Percentiles rank a stretch among this genome's conserved stretches.
Conservation (phyloP, 805 yeast species). For the Brettanomyces custersianus region DNA sequence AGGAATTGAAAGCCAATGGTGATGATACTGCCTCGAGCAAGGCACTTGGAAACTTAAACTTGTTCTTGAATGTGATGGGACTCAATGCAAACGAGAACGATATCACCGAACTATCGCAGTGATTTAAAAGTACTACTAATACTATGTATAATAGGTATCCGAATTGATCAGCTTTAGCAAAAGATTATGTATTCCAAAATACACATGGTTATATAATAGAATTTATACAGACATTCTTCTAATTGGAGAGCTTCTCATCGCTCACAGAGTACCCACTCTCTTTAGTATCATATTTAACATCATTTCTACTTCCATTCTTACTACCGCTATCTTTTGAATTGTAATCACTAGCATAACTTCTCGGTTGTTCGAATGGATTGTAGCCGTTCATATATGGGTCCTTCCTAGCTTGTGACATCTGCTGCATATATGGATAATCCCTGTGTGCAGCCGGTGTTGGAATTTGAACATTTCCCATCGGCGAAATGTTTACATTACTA, state of each 20-base stretch:
- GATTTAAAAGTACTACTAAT: not conserved
- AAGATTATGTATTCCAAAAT: constrained; percentile 7
- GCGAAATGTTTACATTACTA: not conserved
- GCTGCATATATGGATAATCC: no score
- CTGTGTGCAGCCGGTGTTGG: constrained; percentile 1
- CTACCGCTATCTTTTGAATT: no score
- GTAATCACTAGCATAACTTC: no score
- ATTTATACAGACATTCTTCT: no score
- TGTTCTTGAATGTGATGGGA: constrained; percentile 95
- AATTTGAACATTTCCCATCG: not conserved
- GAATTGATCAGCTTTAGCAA: not conserved
- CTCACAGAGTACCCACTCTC: no score
- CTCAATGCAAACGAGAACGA: constrained; percentile 85
- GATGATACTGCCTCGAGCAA: constrained; percentile 44
- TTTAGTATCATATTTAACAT: no score
- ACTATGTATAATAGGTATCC: not conserved
- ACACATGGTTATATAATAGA: not conserved
- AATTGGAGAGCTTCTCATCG: no score
- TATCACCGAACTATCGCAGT: constrained; percentile 57
- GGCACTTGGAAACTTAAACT: constrained; percentile 64
- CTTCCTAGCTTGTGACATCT: no score
- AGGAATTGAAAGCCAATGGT: constrained; percentile 28
- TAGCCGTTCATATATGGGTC: no score
- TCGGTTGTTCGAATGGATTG: no score
- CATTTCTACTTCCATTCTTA: no score